Conservation (phyloP, 306 rosid species). For the Cicer judaicum region DNA sequence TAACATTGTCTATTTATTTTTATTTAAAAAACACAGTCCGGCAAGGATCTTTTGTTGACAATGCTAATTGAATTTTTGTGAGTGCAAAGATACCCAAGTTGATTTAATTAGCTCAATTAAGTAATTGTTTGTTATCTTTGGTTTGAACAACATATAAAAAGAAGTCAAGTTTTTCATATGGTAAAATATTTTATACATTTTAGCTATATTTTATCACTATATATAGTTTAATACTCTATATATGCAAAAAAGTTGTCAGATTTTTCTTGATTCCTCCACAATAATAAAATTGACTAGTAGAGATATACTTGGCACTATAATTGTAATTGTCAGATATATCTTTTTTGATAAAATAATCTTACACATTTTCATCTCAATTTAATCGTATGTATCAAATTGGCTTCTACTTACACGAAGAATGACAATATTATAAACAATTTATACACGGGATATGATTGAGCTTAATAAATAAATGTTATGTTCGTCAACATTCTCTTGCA, state of each 20-base stretch:
- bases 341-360: neutral
- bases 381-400: neutral
- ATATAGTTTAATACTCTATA: too few relatives aligned
- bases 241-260: too few relatives aligned
- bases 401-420: neutral
- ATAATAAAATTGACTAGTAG: neutral
- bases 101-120: neutral
- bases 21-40: neutral
- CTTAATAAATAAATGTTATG: neutral
- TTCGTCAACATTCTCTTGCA: too few relatives aligned
- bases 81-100: neutral
- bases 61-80: neutral
- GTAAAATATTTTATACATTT: too few relatives aligned
- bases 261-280: too few relatives aligned
- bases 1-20: too few relatives aligned
- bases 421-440: neutral
- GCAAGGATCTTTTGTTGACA: neutral
- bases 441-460: neutral
- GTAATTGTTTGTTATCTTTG: neutral
- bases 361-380: neutral
- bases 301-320: neutral
- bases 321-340: neutral
- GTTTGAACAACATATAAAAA: too few relatives aligned
- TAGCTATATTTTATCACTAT: too few relatives aligned
- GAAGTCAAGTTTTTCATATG: too few relatives aligned